Base-by-base conservation (phyloP, 306 rosid species). In the Oxytropis ochrocephala region DNA sequence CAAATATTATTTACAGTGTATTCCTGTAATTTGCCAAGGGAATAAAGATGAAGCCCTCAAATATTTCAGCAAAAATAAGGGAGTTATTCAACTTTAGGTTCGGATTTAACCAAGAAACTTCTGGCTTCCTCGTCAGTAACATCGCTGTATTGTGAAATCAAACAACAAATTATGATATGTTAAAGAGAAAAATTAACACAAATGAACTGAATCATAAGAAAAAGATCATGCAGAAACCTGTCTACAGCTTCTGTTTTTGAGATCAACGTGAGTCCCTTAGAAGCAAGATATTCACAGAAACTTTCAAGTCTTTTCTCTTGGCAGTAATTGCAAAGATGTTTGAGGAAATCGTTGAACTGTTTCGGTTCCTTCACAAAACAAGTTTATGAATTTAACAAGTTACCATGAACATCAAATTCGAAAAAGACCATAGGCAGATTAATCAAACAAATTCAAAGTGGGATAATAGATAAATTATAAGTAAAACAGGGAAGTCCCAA, bases 61-160 rank as follows among this genome's bases (percentile, higher is more conserved):
- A 44, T 14, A 44, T 60, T 65, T 73, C 63, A 58, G 5, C 32
- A 30, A 58, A 67, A 62, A 33, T 38, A 50, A 43, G 63, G 48
- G 47, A 56, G 36, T 72, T 73, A 77, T 53, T 70, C 82, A 60
- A 75, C 32, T 70, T 69, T 77, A 42, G 75, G 39, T 71, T 90
- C 92, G 50, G 86, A 50, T 79, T 85, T 85, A n/a, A 84, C 90
- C 70, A 81, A 71, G 79, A 86, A 88, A 50, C 62, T 79, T 79
- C 78, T 79, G 69, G 96, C 94, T 76, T 94, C 94, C 0, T 79
- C 91, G 9, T 94, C 98, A 13, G 82, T 82, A 56, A 88, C 87
- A 55, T 94, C 96, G 69, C 97, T 94, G 92, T 72, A 74, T 14
- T 27, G 36, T 17, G 52, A 35, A 81, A 66, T 66, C 54, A 71